A percentile compares a stretch with the other conserved stretches of the same genome.
Evolutionary conservation across 306 rosid genomes (phyloP).

Genomic region (Cucurbita maxima): DNA sequence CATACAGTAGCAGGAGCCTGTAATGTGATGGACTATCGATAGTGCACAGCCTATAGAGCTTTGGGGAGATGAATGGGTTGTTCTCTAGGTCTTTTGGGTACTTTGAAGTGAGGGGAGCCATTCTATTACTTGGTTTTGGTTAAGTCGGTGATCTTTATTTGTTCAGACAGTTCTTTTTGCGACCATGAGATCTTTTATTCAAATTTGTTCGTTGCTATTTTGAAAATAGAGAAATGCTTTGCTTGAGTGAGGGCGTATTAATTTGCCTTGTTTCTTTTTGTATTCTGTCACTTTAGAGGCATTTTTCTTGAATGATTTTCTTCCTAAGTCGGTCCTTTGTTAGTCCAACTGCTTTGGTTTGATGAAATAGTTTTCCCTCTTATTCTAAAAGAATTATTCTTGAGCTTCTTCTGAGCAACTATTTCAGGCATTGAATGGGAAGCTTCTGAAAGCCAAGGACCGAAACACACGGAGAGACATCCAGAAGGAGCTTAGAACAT

Average conservation of each 20-base stretch:
- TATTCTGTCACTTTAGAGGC: not conserved
- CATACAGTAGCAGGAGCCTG: not conserved
- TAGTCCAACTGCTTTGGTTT: not conserved
- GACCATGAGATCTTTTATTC: not conserved
- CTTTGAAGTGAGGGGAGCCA: no score
- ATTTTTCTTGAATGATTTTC: not conserved
- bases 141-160: not conserved
- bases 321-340: not conserved
- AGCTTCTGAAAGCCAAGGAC: conserved; percentile 82
- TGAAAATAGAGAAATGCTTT: not conserved
- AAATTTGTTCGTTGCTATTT: not conserved
- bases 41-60: not conserved
- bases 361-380: not conserved
- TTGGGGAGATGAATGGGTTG: not conserved
- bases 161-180: not conserved
- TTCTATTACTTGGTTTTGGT: not conserved
- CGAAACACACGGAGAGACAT: conserved; percentile 67
- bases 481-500: conserved; percentile 83
- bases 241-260: not conserved
- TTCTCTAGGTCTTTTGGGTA: not conserved
- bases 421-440: conserved; percentile 79
- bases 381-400: not conserved
- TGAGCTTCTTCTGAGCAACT: not conserved
- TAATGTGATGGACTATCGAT: not conserved
- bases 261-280: not conserved